phyloP scores from a whole-genome alignment of 208 protist species.

The Porcisia hertigi region DNA sequence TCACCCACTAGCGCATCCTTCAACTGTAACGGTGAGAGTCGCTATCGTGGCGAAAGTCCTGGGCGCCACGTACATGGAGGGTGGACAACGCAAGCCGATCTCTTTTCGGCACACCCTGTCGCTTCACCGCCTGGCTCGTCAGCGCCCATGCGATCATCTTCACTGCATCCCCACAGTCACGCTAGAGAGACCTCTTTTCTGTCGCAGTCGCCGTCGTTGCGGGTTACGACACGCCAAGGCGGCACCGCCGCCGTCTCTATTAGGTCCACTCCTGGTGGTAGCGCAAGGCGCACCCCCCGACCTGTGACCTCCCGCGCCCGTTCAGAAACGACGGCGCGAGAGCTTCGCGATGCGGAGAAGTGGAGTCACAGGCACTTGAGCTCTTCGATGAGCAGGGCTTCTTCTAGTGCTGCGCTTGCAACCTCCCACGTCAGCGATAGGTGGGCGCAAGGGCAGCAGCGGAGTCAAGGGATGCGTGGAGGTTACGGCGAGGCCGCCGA shows the following conservation, averaged over 20 bases:
- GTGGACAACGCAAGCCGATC: not conserved
- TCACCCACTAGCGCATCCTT: not conserved
- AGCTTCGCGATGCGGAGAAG: not conserved
- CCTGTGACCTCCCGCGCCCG: not conserved
- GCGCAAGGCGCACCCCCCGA: not conserved
- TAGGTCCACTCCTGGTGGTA: not conserved
- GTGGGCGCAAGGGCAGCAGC: not conserved
- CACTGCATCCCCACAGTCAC: not conserved
- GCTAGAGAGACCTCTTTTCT: not conserved
- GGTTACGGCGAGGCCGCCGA: not conserved
- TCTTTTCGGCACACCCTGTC: not conserved
- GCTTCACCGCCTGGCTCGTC: conserved; percentile 1
- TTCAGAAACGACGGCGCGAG: not conserved
- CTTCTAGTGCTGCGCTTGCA: not conserved
- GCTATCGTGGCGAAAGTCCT: not conserved
- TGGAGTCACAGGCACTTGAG: not conserved
- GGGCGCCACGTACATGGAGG: not conserved
- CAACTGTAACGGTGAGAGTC: not conserved
- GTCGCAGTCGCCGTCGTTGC: not conserved
- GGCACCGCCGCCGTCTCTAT: not conserved
- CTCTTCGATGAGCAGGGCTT: not conserved
- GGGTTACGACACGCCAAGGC: not conserved
- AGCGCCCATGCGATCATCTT: not conserved
- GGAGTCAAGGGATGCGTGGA: not conserved
- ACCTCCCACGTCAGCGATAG: not conserved